Evolutionary conservation across 192 early-diverging fungal genomes (phyloP), one percentile per base, ranked within the genome.

Genomic region (Coemansia sp.): DNA sequence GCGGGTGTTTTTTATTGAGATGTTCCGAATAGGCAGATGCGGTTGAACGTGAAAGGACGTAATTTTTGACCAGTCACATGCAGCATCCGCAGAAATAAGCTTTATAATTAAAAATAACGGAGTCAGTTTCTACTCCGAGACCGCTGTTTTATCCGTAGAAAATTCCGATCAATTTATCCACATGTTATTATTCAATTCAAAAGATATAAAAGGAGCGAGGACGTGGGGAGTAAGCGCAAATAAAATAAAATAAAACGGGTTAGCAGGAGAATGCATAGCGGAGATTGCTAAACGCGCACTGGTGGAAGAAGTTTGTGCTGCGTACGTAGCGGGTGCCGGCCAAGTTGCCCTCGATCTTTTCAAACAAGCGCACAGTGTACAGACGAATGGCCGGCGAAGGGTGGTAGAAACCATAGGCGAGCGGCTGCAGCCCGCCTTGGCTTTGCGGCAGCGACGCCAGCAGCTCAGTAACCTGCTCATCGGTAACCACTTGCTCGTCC

Each of bases 381-480:
- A 80, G 59, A 29, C 91, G 74, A 11, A 93, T 89, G 19, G 77
- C 84, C 14, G 82, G 75, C 19, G 88, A 78, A 6, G 88, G 87
- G 64, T 92, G 89, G 71, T 91, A 93, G 50, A 94, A 81, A 6
- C 94, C 94, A 35, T 85, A 79, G 16, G 89, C 90, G n/a, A 96
- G 65, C 39, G 90, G 90, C 57, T 87, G 84, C 53, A 93, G 69
- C 11, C 93, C 92, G 12, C 93, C 94, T 67, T 91, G 86, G 56
- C 86, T 86, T 52, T 91, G 87, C 25, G 93, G 92, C 25, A 93
- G 65, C 61, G 84, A 77, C 0, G 90, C 85, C 55, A 96, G 57
- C 29, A 84, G 65, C 67, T 96, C 92, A 39, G 88, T 87, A 17
- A 96, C 86, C 68, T 94, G 89, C 8, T 88, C 82, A 45, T 94